Evolutionary conservation across 768 basidiomycete species (phyloP), one percentile per base, ranked within the genome.

Genomic region (Panaeolus papilionaceus): DNA sequence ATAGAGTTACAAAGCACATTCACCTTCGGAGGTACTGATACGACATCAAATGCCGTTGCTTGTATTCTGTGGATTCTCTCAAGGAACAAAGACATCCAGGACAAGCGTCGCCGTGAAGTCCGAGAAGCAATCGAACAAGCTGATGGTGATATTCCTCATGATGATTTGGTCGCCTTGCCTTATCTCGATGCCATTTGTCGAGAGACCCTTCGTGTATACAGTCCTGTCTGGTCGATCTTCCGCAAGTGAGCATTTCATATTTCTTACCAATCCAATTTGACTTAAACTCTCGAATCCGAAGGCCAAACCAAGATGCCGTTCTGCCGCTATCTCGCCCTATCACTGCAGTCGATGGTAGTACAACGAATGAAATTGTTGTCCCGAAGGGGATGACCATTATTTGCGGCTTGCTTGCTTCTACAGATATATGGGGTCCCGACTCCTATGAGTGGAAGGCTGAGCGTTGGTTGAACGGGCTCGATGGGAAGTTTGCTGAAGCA

Each of bases 381-480:
- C 81, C 81, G 0, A 79, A 76, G 11, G 74, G 77, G 61, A 84
- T 83, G 2, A 72, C 72, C 18, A 63, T 85, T 26, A 64, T 79
- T 38, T 70, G 82, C n/a, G 80, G 80, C 0, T 75, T 83, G 26
- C 42, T 77, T 11, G 72, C 71, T 33, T 70, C 77, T 26, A 75
- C 75, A 14, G 75, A 73, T 0, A 68, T 84, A 6, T 85, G 84
- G 83, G 85, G 84, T 11, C 69, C 71, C 12, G 84, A 86, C 65
- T 78, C 81, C 2, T 64, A 70, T 16, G 80, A 84, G 64, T 85
- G 84, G 83, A 84, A 83, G 68, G 84, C 84, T 1, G 83, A 85
- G 69, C 74, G 85, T 18, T 86, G 80, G 80, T 44, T 71, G 8
- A 62, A 67, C 70, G 3, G 61, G 67, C 1, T 20, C 64, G n/a